These are phyloP conservation scores for Phlebiopsis gigantea DNA, from an alignment of 768 basidiomycete genomes.

Conservation along the genomic window DNA sequence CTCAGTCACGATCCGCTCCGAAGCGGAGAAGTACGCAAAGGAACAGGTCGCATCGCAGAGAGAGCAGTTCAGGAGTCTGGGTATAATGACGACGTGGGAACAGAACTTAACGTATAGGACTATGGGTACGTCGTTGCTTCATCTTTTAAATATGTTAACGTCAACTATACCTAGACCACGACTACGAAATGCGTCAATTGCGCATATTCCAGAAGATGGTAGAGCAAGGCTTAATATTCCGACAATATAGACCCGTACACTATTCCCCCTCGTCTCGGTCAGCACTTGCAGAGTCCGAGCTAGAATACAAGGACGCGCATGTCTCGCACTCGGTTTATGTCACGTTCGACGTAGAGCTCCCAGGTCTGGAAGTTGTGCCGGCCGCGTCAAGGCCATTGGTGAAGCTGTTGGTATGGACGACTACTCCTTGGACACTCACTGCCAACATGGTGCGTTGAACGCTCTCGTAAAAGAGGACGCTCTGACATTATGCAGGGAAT, in stretches of 20 bases:
- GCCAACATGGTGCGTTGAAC: constrained; percentile 79
- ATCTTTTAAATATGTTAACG: neutral
- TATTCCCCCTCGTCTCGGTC: constrained; percentile 94
- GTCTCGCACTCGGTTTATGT: constrained; percentile 87
- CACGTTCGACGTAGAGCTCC: constrained; percentile 55
- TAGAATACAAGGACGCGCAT: constrained; percentile 87
- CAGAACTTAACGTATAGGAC: constrained; percentile 74
- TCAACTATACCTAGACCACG: constrained; percentile 51
- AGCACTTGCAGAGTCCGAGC: constrained; percentile 92
- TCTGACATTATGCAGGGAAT: constrained; percentile 58
- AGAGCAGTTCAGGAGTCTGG: constrained; percentile 73
- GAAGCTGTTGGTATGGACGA: constrained; percentile 84
- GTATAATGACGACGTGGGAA: constrained; percentile 91
- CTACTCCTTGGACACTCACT: constrained; percentile 95
- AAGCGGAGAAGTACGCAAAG: constrained; percentile 67
- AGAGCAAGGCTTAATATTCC: constrained; percentile 75
- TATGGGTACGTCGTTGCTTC: constrained; percentile 46
- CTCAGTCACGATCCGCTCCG: constrained; percentile 56
- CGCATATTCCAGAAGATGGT: constrained; percentile 86
- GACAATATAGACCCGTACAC: constrained; percentile 85
- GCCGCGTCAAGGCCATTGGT: neutral
- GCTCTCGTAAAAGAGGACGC: neutral
- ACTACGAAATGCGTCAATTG: constrained; percentile 86
- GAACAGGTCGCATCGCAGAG: constrained; percentile 73
- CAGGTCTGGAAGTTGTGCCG: neutral